Evolutionary conservation across 1,139 yeast genomes (phyloP), one percentile per base, ranked within the genome.

Genomic region (Waltiozyma sp.): DNA sequence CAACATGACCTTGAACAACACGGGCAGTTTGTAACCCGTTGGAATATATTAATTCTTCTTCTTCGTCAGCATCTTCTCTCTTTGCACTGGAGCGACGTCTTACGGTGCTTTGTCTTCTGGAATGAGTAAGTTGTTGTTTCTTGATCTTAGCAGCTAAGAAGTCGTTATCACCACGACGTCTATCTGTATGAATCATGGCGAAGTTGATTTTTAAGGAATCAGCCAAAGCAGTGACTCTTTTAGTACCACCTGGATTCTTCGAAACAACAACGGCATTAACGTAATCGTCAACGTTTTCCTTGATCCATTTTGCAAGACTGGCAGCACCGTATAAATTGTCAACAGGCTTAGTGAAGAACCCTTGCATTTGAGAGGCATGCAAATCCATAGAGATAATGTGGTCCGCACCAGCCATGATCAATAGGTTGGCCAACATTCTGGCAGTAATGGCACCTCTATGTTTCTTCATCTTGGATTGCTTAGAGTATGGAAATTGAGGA

Each of bases 291-390:
- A 93, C 82, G 58, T 91, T 83, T 61, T 84, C 94, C 56, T 86
- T 80, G 58, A 91, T 89, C 98, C 98, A 93, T 57, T 87, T 78
- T 21, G 96, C 97, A 53, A 93, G 73, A 39, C 96, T 87, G 40
- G 98, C 98, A 4, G 95, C 96, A 24, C 96, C 97, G 58, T 86
- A 88, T 49, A 91, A 69, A 62, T 91, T 91, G 63, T 91, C 99
- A 26, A 91, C 97, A 0, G 99, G 98, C 58, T 88, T 88, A 38
- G 95, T 78, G 69, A 91, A 91, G 60, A 93, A 91, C 14, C 99
- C 99, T 69, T 91, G 99, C 97, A 91, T 93, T 65, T 91, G 99
- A 37, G 95, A 81, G 24, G 98, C 98, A 61, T 93, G 98, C 54
- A 91, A 70, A 62, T 91, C 99, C 97, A 91, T 89, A 7, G 96